phyloP scores from a whole-genome alignment of 2,329 filamentous ascomycete species.

The Fusarium sp. region DNA sequence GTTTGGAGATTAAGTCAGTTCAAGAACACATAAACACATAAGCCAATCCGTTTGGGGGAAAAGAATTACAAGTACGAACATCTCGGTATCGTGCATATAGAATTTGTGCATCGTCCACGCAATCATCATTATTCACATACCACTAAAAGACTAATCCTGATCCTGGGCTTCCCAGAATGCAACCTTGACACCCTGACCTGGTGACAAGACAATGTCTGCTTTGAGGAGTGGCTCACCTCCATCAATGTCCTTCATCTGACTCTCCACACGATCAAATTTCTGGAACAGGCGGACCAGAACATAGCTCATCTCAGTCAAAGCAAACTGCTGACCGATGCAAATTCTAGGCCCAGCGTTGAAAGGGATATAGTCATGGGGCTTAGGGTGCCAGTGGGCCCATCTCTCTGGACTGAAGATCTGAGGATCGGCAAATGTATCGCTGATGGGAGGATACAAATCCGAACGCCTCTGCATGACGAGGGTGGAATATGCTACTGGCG shows the following conservation, averaged over 20 bases:
- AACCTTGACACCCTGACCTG: slow-evolving; percentile 66
- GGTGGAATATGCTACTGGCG: slow-evolving; percentile 71
- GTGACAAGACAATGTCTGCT: slow-evolving; percentile 68
- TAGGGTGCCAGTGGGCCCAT: slow-evolving; percentile 71
- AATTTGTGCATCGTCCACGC: neutral
- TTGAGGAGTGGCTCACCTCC: slow-evolving; percentile 63
- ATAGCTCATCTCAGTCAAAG: slow-evolving; percentile 79
- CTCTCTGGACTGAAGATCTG: slow-evolving; percentile 71
- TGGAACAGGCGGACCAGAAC: slow-evolving; percentile 78
- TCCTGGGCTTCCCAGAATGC: slow-evolving; percentile 61
- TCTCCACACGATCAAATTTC: slow-evolving; percentile 71
- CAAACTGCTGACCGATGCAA: slow-evolving; percentile 84
- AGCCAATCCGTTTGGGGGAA: neutral
- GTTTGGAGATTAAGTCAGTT: neutral
- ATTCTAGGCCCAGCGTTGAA: slow-evolving; percentile 80
- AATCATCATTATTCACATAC: neutral
- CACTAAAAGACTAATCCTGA: slow-evolving; percentile 36
- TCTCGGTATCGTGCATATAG: neutral
- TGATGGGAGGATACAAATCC: slow-evolving; percentile 66
- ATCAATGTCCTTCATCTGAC: slow-evolving; percentile 64
- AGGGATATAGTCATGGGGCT: slow-evolving; percentile 76
- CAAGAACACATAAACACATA: neutral
- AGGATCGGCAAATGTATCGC: slow-evolving; percentile 56
- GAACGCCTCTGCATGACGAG: slow-evolving; percentile 77
- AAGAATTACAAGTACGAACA: neutral